Base-by-base conservation (phyloP, 2,329 filamentous ascomycete species). In the Trichoderma sp. region DNA sequence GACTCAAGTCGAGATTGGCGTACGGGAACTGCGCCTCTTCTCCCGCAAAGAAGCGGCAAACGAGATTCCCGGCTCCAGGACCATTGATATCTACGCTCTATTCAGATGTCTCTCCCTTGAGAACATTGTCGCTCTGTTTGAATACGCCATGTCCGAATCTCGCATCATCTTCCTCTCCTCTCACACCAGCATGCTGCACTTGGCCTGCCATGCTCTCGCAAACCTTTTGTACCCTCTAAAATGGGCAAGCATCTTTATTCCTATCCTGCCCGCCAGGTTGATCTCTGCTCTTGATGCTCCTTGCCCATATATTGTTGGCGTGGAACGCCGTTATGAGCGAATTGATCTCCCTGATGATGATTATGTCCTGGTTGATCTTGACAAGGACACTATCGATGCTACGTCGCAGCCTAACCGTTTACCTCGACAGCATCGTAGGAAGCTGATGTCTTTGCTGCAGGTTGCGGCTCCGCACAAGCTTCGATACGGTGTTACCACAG, bases 141-240 rank as follows among this genome's bases (percentile, higher is more conserved):
- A 99, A 84, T 98, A 95, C 81, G 93, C 94, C 75, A 87, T 99
- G 80, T 89, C 93, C 1, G 96, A 99, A 83, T 96, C 95, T 58
- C 92, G 95, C 72, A 98, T 99, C 81, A 97, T 99, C 79, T 91
- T 99, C 75, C 86, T 98, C 24, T 98, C 96, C 9, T 97, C 95
- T 2, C 95, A 99, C 80, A 96, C 95, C 2, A 92, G 94, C 65
- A 98, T 99, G 96, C 87, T 99, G 72, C 94, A 98, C 78, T 88
- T 98, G 58, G 95, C 94, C 43, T 97, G 93, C 77, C 91, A 94
- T 80, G 94, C 95, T n/a, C 84, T 98, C 71, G 89, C 89, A 36
- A 95, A 91, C 80, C 84, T 98, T 47, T 84, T 99, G 24, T 99
- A 97, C 80, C 95, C 95, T 8, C 84, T 98, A 67, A 92, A 94